Evolutionary conservation across 2,329 filamentous ascomycete genomes (phyloP).

Genomic region (Aureobasidium melanogenum): DNA sequence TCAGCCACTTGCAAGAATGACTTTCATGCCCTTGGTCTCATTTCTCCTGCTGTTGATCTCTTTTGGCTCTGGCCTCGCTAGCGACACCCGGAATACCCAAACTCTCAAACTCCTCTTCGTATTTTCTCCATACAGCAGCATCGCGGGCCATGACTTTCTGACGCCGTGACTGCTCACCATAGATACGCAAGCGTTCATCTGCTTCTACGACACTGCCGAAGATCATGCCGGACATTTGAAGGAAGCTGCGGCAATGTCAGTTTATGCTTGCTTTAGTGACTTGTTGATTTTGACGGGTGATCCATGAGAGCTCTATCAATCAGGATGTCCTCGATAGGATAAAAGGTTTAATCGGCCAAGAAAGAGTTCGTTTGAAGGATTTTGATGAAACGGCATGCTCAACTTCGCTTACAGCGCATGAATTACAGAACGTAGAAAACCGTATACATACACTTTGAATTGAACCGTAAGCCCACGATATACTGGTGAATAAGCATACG

Average conservation of each 20-base stretch:
- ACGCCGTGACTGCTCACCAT: conserved; percentile 57
- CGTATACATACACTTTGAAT: conserved; percentile 65
- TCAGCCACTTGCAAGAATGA: background rate
- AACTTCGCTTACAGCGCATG: too few species aligned
- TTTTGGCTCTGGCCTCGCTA: conserved; percentile 5
- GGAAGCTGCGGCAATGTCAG: conserved; percentile 46
- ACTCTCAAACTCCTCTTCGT: conserved; percentile 52
- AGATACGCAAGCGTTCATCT: conserved; percentile 57
- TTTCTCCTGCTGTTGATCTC: background rate
- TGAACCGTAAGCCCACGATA: conserved; percentile 66
- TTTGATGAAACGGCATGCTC: too few species aligned
- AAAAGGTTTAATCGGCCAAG: too few species aligned
- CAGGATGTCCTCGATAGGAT: too few species aligned
- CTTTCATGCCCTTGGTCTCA: background rate
- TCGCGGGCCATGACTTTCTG: conserved; percentile 56
- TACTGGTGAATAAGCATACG: conserved; percentile 57
- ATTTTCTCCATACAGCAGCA: conserved; percentile 58
- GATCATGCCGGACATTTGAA: conserved; percentile 83
- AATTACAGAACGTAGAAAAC: conserved; percentile 16
- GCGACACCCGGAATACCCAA: conserved; percentile 15
- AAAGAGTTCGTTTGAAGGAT: too few species aligned
- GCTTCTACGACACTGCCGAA: conserved; percentile 69
- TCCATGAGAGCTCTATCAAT: too few species aligned
- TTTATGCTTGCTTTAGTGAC: too few species aligned
- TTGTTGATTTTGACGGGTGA: too few species aligned